Evolutionary conservation across 2,329 filamentous ascomycete species (phyloP), one percentile per base, ranked within the genome.

Genomic region (Hypoxylon sp.): DNA sequence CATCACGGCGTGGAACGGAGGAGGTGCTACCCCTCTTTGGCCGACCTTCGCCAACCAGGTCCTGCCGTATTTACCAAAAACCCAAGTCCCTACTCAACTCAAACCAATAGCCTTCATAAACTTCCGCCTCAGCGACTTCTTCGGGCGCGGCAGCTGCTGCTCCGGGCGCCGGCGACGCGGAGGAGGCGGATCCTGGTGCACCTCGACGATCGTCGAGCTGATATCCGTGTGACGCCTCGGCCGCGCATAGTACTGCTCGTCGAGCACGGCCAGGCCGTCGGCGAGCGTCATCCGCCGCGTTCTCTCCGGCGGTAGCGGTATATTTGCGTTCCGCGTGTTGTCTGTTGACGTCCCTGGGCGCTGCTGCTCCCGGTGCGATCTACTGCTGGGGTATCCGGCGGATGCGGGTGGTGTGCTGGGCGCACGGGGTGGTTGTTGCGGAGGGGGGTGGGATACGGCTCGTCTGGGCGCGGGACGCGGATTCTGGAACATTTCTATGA

Each of bases 171-270:
- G 56, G 34, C n/a, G 56, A 30, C 25, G n/a, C n/a, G n/a, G 57
- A 5, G 25, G 48, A 2, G 14, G 25, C 5, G 49, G 34, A 1
- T 55, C 46, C 9, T 11, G 5, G 57, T 50, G 46, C 34, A 36
- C 3, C 9, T 61, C 28, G 10, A 55, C 49, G 9, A 30, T 34
- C 36, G 46, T 36, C 28, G 58, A 61, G 19, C 49, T 30, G 9
- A 46, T 17, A n/a, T 53, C 50, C 4, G 28, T 21, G 0, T 48
- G 38, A 3, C 36, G 10, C 10, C 5, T 38, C 5, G 7, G 7
- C 45, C 19, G 34, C 9, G 2, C 17, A 7, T 7, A 21, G 9
- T 19, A 13, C 13, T 13, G 13, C 7, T 7, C 55, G 19, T 14
- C 5, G 1, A 53, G 21, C 5, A 41, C 2, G 5, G 19, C 21